Evolutionary conservation across 2,329 filamentous ascomycete species (phyloP), one percentile per base, ranked within the genome.

Genomic region (Helicocarpus griseus): DNA sequence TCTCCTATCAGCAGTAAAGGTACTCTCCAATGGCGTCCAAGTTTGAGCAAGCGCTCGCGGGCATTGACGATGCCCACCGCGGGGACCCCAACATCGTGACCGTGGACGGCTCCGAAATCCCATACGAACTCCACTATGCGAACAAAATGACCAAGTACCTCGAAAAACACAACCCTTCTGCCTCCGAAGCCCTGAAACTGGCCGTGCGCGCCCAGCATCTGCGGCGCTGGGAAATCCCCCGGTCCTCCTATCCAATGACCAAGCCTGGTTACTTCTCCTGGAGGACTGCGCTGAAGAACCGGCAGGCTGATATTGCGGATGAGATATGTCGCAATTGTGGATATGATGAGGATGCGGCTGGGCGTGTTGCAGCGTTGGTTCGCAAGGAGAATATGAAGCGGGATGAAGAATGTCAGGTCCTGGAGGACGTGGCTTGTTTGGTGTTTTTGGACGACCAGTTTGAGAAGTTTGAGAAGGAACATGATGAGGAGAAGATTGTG

Each of bases 401-500:
- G 48, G 62, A 69, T 45, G 61, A 60, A 22, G 73, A 75, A 53
- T 82, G 84, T 50, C 86, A 91, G 73, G 76, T 80, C 5, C 74
- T 95, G 55, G 89, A 94, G 72, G 89, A 94, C 69, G 86, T 89
- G 43, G 89, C 89, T 2, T 94, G 88, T 64, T 70, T 95, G 51
- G 88, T 94, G 26, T 95, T 95, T 65, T 70, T 95, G 57, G 88
- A 93, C 64, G 87, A 91, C 64, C 86, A 93, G 64, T 86, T 94
- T 56, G 88, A 90, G 61, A 80, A 78, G 48, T 95, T 93, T 68
- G 85, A 88, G 73, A 76, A 77, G 63, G 77, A 79, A 26, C 77
- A 83, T 50, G 85, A 89, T 62, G 86, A 91, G 69, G 83, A 82
- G 48, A 94, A 93, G 76, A 81, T 89, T 54, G 65, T 91, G 19